phyloP scores from a whole-genome alignment of 768 basidiomycete genomes.

The Russula virescens region DNA sequence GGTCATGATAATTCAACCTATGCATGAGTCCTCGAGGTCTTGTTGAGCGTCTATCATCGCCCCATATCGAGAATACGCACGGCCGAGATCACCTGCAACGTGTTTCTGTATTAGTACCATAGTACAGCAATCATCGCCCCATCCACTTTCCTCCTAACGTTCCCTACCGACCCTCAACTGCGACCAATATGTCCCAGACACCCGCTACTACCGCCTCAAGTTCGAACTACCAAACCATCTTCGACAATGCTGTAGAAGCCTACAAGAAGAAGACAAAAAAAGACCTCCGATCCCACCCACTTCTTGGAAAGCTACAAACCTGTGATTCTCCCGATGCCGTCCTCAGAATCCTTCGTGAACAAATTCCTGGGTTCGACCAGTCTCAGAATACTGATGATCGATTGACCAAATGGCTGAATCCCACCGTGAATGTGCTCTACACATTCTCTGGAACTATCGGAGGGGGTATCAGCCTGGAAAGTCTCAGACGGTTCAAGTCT shows the following conservation, averaged over 20 bases:
- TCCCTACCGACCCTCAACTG: too few relatives aligned
- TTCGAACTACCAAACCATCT: not conserved
- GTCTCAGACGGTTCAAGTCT: not conserved
- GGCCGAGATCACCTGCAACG: too few relatives aligned
- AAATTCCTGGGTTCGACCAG: not conserved
- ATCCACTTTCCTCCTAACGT: too few relatives aligned
- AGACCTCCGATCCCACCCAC: not conserved
- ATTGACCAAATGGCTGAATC: not conserved
- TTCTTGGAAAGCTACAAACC: not conserved
- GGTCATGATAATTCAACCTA: too few relatives aligned
- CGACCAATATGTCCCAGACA: too few relatives aligned
- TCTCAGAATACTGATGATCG: not conserved
- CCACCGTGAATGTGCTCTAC: not conserved
- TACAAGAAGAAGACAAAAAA: not conserved
- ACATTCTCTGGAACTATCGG: not conserved
- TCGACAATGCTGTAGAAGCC: not conserved
- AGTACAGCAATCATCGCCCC: too few relatives aligned
- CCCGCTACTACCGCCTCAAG: too few relatives aligned
- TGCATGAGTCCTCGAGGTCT: too few relatives aligned
- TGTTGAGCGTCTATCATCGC: too few relatives aligned
- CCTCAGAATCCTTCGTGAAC: not conserved
- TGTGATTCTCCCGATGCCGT: not conserved
- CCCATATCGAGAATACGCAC: too few relatives aligned
- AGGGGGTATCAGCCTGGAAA: not conserved
- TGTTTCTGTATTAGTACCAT: too few relatives aligned